These are phyloP conservation scores for Acephala macrosclerotiorum DNA, from an alignment of 2,329 filamentous ascomycete genomes.

Conservation along the genomic window DNA sequence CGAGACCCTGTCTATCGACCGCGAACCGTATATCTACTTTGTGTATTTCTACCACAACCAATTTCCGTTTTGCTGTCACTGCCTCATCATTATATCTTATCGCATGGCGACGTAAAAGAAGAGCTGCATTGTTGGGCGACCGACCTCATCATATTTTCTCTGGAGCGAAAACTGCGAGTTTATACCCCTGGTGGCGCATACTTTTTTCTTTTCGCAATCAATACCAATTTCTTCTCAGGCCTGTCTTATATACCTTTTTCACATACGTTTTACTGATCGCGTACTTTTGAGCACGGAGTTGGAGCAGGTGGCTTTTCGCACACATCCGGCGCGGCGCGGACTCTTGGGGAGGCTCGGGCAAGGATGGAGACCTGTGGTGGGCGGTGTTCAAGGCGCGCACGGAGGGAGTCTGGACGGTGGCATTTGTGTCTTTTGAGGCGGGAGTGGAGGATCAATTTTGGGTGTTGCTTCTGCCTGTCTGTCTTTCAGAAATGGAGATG, in stretches of 20 bases:
- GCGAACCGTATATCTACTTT: slow-evolving; percentile 27
- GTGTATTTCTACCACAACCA: slow-evolving; percentile 32
- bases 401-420: slow-evolving; percentile 15
- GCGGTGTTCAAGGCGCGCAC: slow-evolving; percentile 22
- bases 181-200: slow-evolving; percentile 32
- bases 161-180: slow-evolving; percentile 24
- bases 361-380: slow-evolving; percentile 12
- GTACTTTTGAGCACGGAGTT: slow-evolving; percentile 32
- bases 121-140: slow-evolving; percentile 32
- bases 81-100: slow-evolving; percentile 18
- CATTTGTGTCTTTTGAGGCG: slow-evolving; percentile 33
- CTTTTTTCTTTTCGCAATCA: slow-evolving; percentile 12
- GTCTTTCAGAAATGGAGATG: background rate
- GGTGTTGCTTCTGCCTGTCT: background rate
- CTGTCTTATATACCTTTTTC: slow-evolving; percentile 17
- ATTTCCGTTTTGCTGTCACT: slow-evolving; percentile 12
- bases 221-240: slow-evolving; percentile 19
- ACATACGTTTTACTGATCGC: background rate
- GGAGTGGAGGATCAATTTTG: slow-evolving; percentile 33
- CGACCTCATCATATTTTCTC: slow-evolving; percentile 25
- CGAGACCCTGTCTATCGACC: slow-evolving; percentile 14
- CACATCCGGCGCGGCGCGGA: slow-evolving; percentile 4
- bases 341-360: background rate
- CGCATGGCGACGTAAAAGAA: slow-evolving; percentile 20
- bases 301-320: slow-evolving; percentile 17